Percentiles rank a stretch among this genome's conserved stretches.
phyloP scores from a whole-genome alignment of 2,329 filamentous ascomycete genomes.

The Penicillium sp. region DNA sequence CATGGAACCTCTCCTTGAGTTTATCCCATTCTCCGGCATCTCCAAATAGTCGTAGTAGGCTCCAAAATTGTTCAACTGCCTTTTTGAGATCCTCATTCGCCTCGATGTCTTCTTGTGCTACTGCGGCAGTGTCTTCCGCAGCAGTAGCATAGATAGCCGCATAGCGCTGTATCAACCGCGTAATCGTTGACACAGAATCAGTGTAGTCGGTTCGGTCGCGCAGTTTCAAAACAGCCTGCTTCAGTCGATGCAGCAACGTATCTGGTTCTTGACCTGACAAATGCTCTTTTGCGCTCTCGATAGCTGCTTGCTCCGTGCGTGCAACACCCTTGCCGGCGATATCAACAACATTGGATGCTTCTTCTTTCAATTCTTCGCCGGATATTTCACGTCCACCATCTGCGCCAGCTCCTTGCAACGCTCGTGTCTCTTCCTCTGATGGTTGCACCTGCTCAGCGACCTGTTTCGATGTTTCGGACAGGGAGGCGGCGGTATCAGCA shows the following conservation, averaged over 20 bases:
- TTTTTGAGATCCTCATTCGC: constrained; percentile 76
- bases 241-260: constrained; percentile 75
- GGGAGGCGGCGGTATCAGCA: constrained; percentile 79
- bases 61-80: constrained; percentile 81
- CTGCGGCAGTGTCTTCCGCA: constrained; percentile 68
- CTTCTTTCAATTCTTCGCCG: constrained; percentile 66
- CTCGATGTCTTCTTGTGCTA: constrained; percentile 72
- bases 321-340: constrained; percentile 44
- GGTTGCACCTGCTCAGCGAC: constrained; percentile 76
- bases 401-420: constrained; percentile 54
- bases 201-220: constrained; percentile 80
- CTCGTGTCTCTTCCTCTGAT: constrained; percentile 64
- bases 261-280: constrained; percentile 74
- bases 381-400: constrained; percentile 59
- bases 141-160: constrained; percentile 77
- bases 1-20: constrained; percentile 70
- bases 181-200: constrained; percentile 80
- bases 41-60: constrained; percentile 79
- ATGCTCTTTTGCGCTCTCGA: constrained; percentile 75
- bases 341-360: constrained; percentile 60
- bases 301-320: constrained; percentile 61
- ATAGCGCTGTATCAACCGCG: constrained; percentile 77
- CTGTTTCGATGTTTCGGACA: constrained; percentile 76
- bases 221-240: constrained; percentile 75
- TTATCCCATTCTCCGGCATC: constrained; percentile 75